Evolutionary conservation across 768 basidiomycete species (phyloP), one percentile per base, ranked within the genome.

Genomic region (Aureoboletus auriporus): DNA sequence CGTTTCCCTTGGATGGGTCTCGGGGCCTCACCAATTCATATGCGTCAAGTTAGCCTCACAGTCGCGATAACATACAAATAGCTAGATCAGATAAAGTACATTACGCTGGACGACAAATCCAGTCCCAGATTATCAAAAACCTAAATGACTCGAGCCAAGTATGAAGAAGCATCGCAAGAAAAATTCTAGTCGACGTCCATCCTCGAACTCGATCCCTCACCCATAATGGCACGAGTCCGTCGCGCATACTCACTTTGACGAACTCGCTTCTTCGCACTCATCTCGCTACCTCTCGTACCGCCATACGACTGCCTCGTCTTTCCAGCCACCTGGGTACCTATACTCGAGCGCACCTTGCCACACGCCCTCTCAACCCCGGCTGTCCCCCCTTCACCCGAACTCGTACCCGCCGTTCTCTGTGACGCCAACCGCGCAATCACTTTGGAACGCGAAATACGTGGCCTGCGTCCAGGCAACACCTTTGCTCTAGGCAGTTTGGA

Each of bases 361-460:
- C 65, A 50, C 60, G 66, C 39, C 46, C 55, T 51, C n/a, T 55
- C 53, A 3, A 56, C 51, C 20, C 49, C 40, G 7, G 52, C 34
- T 5, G 51, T 57, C 6, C 61, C 1, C 13, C 53, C 42, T 8
- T 51, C 35, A 8, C 54, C 58, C 8, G 60, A 2, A 4, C 42
- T 14, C 4, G 46, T 12, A 9, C 60, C 66, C 9, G 63, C 64
- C 12, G 76, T 79, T 6, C 89, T 80, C 64, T 90, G 84, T 12
- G 84, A 84, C 1, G 83, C 85, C 31, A 90, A 70, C 56, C 75
- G 79, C 0, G 88, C 85, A 39, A 90, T 88, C 35, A 91, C 86
- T 52, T 83, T 84, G 26, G 86, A 87, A 34, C 89, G 79, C 37
- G 89, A 91, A 53, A 91, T 87, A 8, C 87, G 79, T 5, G 89